A percentile compares a stretch with the other conserved stretches of the same genome.
Conservation (phyloP, 768 basidiomycete species). For the Neoboletus subvelutipes region DNA sequence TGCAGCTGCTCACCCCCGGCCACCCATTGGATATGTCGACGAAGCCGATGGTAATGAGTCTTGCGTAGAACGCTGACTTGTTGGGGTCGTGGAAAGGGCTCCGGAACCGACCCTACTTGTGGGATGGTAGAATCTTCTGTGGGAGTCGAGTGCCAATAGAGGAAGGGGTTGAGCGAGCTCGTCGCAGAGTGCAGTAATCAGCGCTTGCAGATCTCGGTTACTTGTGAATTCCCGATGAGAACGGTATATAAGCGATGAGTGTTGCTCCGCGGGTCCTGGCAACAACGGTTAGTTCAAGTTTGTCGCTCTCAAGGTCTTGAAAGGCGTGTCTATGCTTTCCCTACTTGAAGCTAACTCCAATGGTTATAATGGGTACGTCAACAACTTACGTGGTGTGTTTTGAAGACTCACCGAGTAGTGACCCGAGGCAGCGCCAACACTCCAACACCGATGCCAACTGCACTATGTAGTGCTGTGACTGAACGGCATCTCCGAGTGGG, state of each 20-base stretch:
- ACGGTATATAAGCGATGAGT: neutral
- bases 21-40: neutral
- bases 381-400: no score
- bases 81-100: neutral
- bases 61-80: neutral
- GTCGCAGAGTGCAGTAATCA: neutral
- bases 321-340: no score
- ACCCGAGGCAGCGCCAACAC: no score
- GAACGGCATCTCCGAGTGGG: no score
- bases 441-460: no score
- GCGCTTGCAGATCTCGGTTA: neutral
- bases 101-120: neutral
- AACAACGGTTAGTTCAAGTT: no score
- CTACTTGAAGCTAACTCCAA: no score
- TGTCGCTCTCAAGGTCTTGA: no score
- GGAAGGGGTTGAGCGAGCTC: neutral
- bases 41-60: neutral
- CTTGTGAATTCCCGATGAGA: neutral
- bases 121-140: neutral
- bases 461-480: no score
- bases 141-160: neutral
- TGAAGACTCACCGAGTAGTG: no score
- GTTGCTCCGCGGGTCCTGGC: neutral
- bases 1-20: neutral
- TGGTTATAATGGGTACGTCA: no score